Conservation (phyloP, 1,284 basidiomycete species). For the Ustilago loliicola region DNA sequence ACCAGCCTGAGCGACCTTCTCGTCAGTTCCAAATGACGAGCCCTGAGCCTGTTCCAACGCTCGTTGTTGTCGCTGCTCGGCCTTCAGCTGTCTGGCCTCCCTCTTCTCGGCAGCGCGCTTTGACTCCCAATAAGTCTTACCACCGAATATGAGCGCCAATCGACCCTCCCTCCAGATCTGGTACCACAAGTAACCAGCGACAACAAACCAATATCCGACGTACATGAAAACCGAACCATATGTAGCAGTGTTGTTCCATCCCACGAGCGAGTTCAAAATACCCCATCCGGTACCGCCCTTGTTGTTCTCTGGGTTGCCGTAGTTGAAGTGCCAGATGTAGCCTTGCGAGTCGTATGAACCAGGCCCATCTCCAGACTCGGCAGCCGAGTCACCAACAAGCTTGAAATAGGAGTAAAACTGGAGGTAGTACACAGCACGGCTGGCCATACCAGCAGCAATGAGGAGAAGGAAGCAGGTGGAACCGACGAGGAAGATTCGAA, state of each 20-base stretch:
- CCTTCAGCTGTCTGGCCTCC: conserved; percentile 13
- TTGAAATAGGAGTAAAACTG: conserved; percentile 64
- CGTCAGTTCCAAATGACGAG: conserved; percentile 6
- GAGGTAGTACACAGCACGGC: conserved; percentile 62
- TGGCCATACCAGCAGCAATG: conserved; percentile 66
- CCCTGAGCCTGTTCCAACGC: background rate
- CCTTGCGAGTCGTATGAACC: conserved; percentile 59
- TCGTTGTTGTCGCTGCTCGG: conserved; percentile 13
- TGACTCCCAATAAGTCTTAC: conserved; percentile 45
- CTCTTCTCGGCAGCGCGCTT: conserved; percentile 19
- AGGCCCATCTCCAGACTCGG: conserved; percentile 61
- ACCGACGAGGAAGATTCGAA: conserved; percentile 61
- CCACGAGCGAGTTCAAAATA: conserved; percentile 64
- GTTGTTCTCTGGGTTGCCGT: conserved; percentile 79
- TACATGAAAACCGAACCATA: conserved; percentile 60
- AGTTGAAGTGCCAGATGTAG: conserved; percentile 76
- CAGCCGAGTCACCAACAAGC: conserved; percentile 62
- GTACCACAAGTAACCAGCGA: conserved; percentile 55
- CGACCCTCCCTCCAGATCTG: conserved; percentile 56
- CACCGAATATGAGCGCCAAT: conserved; percentile 17
- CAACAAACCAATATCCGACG: conserved; percentile 62
- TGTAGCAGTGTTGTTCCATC: conserved; percentile 68
- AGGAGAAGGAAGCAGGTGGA: conserved; percentile 65
- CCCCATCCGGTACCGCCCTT: conserved; percentile 70
- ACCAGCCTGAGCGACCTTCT: conserved; percentile 16